A percentile compares a stretch with the other conserved stretches of the same genome.
Evolutionary conservation across 2,329 filamentous ascomycete genomes (phyloP).

Genomic region (Diaporthe humulicola): DNA sequence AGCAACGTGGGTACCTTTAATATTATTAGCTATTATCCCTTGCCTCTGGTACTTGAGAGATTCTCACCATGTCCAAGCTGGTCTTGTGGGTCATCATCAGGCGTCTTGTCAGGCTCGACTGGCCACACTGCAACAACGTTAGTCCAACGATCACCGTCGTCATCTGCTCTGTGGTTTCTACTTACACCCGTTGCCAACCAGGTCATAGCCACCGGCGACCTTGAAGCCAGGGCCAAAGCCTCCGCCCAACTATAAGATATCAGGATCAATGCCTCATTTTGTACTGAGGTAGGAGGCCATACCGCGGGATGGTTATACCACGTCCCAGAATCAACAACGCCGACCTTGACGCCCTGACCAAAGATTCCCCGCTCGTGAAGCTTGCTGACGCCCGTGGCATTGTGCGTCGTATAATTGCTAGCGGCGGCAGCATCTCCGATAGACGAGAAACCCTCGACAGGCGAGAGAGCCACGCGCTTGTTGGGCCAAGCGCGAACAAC

Average conservation of each 20-base stretch:
- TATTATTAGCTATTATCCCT: neutral
- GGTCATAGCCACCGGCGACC: constrained; percentile 15
- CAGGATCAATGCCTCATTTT: neutral
- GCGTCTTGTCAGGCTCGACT: neutral
- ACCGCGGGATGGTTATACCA: constrained; percentile 34
- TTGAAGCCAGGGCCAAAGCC: constrained; percentile 13
- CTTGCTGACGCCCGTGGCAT: constrained; percentile 29
- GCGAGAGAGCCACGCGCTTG: constrained; percentile 7
- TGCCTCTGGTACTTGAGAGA: neutral
- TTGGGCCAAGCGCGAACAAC: constrained; percentile 45
- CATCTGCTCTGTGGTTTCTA: neutral
- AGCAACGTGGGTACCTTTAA: constrained; percentile 11
- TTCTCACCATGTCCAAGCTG: constrained; percentile 11
- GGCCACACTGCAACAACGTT: neutral
- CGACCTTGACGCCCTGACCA: constrained; percentile 30
- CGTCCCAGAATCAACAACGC: constrained; percentile 28
- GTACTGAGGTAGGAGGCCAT: neutral
- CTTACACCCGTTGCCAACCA: constrained; percentile 17
- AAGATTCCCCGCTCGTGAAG: constrained; percentile 31
- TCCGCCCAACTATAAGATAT: neutral
- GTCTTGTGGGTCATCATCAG: constrained; percentile 15
- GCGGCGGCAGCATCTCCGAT: neutral
- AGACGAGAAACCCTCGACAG: constrained; percentile 7
- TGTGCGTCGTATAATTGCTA: constrained; percentile 27
- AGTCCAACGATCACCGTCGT: neutral